These are phyloP conservation scores for Lasiodiplodia theobromae DNA, from an alignment of 2,329 filamentous ascomycete genomes.

Conservation along the genomic window DNA sequence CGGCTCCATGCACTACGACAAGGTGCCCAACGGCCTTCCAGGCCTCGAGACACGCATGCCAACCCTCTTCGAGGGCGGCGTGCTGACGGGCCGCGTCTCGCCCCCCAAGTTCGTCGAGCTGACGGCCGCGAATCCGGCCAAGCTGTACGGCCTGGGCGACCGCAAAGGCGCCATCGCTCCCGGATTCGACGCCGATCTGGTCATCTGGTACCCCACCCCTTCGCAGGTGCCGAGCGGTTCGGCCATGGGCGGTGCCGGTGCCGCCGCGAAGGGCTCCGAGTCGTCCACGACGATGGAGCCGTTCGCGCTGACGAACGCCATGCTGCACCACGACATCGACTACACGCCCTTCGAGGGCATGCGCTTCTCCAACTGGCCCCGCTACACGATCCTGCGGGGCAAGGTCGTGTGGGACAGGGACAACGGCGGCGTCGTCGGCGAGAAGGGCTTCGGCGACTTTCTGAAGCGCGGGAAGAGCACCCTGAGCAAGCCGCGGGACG, in stretches of 20 bases:
- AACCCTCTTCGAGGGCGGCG: conserved; percentile 47
- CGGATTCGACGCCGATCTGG: conserved; percentile 63
- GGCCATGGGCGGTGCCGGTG: conserved; percentile 46
- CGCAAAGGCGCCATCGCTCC: conserved; percentile 59
- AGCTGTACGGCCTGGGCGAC: conserved; percentile 64
- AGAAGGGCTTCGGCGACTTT: conserved; percentile 59
- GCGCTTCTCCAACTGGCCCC: conserved; percentile 65
- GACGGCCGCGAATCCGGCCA: conserved; percentile 52
- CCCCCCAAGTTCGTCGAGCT: conserved; percentile 53
- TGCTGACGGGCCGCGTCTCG: conserved; percentile 33
- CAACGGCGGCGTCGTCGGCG: conserved; percentile 57
- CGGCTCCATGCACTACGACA: conserved; percentile 46
- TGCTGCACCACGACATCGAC: conserved; percentile 68
- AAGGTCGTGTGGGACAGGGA: conserved; percentile 65
- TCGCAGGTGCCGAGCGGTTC: conserved; percentile 49
- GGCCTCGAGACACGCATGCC: conserved; percentile 53
- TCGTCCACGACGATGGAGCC: conserved; percentile 50
- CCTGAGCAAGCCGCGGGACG: conserved; percentile 34
- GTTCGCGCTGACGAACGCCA: conserved; percentile 58
- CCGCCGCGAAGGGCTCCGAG: conserved; percentile 50
- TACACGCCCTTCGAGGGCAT: conserved; percentile 69
- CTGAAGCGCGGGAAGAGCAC: conserved; percentile 52
- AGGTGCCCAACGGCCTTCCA: conserved; percentile 54
- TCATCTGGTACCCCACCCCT: conserved; percentile 61
- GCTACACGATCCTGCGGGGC: conserved; percentile 66